Evolutionary conservation across 805 yeast species (phyloP).

Genomic region (Sugiyamaella mastotermitis): DNA sequence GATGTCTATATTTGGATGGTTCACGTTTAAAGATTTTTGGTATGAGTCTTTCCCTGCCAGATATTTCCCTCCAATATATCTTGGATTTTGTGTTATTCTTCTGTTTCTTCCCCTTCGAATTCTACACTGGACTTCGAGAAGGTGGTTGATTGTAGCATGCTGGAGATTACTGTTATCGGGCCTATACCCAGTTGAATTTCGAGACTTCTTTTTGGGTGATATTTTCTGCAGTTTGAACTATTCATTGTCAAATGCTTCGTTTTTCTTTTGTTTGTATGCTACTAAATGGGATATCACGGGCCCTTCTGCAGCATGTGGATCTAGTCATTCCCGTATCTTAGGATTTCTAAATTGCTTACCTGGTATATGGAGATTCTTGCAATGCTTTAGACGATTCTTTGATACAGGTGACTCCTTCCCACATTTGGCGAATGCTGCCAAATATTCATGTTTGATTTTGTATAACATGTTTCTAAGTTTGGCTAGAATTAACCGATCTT

Average conservation of each 20-base stretch:
- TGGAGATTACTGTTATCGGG: slow-evolving; percentile 78
- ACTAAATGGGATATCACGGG: slow-evolving; percentile 54
- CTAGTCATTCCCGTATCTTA: slow-evolving; percentile 59
- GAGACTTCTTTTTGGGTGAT: slow-evolving; percentile 92
- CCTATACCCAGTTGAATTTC: slow-evolving; percentile 87
- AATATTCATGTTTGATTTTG: slow-evolving; percentile 60
- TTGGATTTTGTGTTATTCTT: slow-evolving; percentile 45
- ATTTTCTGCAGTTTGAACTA: slow-evolving; percentile 84
- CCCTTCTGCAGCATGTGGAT: slow-evolving; percentile 58
- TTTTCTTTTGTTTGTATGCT: slow-evolving; percentile 78
- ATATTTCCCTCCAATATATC: slow-evolving; percentile 75
- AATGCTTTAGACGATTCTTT: slow-evolving; percentile 83
- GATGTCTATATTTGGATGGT: slow-evolving; percentile 61
- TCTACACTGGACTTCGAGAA: slow-evolving; percentile 56
- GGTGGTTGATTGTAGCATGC: slow-evolving; percentile 67
- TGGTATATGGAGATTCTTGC: slow-evolving; percentile 82
- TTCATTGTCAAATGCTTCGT: slow-evolving; percentile 75
- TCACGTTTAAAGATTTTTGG: slow-evolving; percentile 69
- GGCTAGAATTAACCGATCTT: slow-evolving; percentile 57
- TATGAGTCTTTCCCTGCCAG: slow-evolving; percentile 52
- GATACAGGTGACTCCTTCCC: slow-evolving; percentile 97
- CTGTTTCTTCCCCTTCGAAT: slow-evolving; percentile 58
- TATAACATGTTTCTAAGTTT: slow-evolving; percentile 71
- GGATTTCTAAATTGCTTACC: slow-evolving; percentile 86
- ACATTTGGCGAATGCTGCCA: slow-evolving; percentile 81